These are phyloP conservation scores for Leishmania mexicana DNA, from an alignment of 208 protist genomes.

Conservation along the genomic window DNA sequence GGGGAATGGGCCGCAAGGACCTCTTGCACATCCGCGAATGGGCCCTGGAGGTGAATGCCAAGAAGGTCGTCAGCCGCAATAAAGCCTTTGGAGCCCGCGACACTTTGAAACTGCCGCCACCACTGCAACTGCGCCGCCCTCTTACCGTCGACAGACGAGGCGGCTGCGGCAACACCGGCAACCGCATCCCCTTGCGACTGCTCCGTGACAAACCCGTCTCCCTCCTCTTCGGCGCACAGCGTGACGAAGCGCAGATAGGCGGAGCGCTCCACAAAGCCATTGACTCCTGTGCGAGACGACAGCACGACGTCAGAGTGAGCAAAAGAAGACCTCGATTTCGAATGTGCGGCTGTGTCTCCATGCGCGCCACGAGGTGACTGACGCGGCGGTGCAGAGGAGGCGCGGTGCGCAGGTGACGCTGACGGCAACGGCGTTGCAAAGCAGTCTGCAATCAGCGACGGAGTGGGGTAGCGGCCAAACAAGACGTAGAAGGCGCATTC, in stretches of 20 bases:
- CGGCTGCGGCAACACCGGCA: neutral
- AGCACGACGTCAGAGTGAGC: neutral
- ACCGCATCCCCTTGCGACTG: neutral
- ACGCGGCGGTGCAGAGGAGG: neutral
- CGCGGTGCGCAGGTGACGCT: neutral
- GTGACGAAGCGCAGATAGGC: slow-evolving; percentile 27
- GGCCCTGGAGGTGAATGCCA: slow-evolving; percentile 7
- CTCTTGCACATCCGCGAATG: slow-evolving; percentile 19
- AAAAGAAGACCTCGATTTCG: neutral
- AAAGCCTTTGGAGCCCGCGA: slow-evolving; percentile 62
- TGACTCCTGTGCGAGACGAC: neutral
- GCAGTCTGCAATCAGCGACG: slow-evolving; percentile 16
- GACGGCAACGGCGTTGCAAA: neutral
- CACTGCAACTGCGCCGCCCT: slow-evolving; percentile 14
- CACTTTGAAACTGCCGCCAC: slow-evolving; percentile 48
- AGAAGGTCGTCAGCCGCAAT: slow-evolving; percentile 46
- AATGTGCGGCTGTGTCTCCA: neutral
- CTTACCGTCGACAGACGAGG: neutral
- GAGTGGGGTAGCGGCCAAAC: slow-evolving; percentile 28
- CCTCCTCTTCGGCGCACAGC: slow-evolving; percentile 35
- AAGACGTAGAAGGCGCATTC: slow-evolving; percentile 36
- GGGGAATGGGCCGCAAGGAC: neutral
- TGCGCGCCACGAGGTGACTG: neutral
- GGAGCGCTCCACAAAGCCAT: neutral
- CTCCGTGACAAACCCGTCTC: slow-evolving; percentile 5